Evolutionary conservation across 2,329 filamentous ascomycete genomes (phyloP).

Genomic region (Fusarium transvaalense): DNA sequence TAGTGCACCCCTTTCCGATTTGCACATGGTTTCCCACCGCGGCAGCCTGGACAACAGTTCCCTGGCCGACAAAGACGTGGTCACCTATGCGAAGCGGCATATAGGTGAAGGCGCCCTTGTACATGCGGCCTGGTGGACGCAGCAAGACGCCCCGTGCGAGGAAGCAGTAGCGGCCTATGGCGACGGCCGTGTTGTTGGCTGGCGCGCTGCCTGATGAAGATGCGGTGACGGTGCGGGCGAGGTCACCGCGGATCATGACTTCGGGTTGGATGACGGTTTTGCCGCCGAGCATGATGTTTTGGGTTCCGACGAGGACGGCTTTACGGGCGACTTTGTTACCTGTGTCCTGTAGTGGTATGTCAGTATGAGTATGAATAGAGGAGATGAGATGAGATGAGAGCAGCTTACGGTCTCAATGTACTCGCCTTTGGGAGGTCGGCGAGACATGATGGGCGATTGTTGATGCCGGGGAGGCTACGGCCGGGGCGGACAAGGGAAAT

Average conservation of each 20-base stretch:
- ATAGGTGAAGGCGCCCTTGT: constrained; percentile 82
- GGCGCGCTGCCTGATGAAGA: constrained; percentile 57
- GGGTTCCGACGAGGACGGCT: constrained; percentile 90
- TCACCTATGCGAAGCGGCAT: constrained; percentile 94
- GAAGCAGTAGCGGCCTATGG: constrained; percentile 92
- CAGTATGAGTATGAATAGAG: not conserved
- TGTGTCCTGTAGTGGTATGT: constrained; percentile 74
- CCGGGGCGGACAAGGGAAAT: constrained; percentile 24
- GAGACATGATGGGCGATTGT: constrained; percentile 70
- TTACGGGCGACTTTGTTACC: constrained; percentile 98
- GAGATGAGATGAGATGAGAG: not conserved
- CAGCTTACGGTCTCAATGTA: constrained; percentile 90
- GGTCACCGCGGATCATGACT: constrained; percentile 92
- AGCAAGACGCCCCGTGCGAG: constrained; percentile 83
- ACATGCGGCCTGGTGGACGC: constrained; percentile 84
- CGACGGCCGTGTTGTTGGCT: constrained; percentile 76
- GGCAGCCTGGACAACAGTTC: constrained; percentile 83
- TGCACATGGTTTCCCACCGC: constrained; percentile 87
- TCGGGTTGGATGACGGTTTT: constrained; percentile 97
- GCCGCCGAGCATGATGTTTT: constrained; percentile 97
- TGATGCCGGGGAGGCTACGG: constrained; percentile 25
- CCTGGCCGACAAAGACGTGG: constrained; percentile 88
- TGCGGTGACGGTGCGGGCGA: constrained; percentile 70
- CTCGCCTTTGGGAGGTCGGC: constrained; percentile 84
- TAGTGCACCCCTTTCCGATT: constrained; percentile 80